A percentile compares a stretch with the other conserved stretches of the same genome.
Evolutionary conservation across 148 eudicot genomes (phyloP).

Genomic region (Dysphania ambrosioides): DNA sequence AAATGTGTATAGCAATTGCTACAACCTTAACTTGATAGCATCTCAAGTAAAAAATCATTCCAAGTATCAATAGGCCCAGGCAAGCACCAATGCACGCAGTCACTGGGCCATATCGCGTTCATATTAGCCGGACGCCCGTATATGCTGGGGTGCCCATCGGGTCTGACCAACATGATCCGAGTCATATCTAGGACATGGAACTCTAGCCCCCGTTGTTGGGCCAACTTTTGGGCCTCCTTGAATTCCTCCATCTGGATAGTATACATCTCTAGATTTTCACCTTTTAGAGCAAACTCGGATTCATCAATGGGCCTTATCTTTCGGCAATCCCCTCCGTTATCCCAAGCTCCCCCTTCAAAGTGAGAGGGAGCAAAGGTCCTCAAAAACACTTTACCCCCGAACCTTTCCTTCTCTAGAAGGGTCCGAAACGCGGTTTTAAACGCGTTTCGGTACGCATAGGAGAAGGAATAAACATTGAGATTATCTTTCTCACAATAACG

Average conservation of each 20-base stretch:
- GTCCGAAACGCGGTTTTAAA: slow-evolving; percentile 57
- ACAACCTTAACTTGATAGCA: slow-evolving; percentile 35
- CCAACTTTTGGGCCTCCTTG: slow-evolving; percentile 37
- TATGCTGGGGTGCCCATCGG: slow-evolving; percentile 66
- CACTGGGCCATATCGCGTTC: slow-evolving; percentile 40
- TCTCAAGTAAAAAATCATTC: slow-evolving; percentile 56
- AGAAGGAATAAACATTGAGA: slow-evolving; percentile 40
- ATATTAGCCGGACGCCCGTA: slow-evolving; percentile 53
- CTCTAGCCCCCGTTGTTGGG: slow-evolving; percentile 33
- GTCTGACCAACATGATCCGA: slow-evolving; percentile 48
- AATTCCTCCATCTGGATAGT: slow-evolving; percentile 53
- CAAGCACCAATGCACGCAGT: slow-evolving; percentile 83
- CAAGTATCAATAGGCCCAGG: slow-evolving; percentile 75
- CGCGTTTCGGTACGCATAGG: slow-evolving; percentile 48
- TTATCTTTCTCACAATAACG: slow-evolving; percentile 43
- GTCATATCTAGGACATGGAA: slow-evolving; percentile 49
- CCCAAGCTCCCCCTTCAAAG: slow-evolving; percentile 61
- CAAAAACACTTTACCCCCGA: slow-evolving; percentile 41
- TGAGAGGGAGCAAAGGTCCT: slow-evolving; percentile 68
- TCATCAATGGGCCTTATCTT: slow-evolving; percentile 42
- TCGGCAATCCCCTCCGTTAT: slow-evolving; percentile 56
- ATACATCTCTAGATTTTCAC: slow-evolving; percentile 39
- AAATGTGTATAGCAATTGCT: neutral
- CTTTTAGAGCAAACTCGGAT: slow-evolving; percentile 42
- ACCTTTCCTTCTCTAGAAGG: slow-evolving; percentile 34